Percentiles rank a stretch among this genome's conserved stretches.
These are phyloP conservation scores for Neocucurbitaria cava DNA, from an alignment of 2,329 filamentous ascomycete species.

Conservation along the genomic window DNA sequence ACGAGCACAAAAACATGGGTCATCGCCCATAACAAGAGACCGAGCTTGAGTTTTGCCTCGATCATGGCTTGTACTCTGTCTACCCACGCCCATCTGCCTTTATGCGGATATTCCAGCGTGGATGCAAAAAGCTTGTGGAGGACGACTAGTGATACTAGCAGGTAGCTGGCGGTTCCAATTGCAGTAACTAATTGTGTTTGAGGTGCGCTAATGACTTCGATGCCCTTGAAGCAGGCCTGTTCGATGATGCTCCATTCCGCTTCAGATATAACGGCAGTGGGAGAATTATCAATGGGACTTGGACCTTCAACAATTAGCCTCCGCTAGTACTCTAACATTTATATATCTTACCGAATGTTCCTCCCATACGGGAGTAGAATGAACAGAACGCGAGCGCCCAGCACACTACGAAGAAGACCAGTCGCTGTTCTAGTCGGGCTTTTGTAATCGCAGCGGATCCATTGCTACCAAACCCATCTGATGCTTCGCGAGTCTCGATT, in stretches of 20 bases:
- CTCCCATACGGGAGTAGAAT: constrained; percentile 24
- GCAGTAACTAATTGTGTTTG: no score
- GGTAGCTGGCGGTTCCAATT: no score
- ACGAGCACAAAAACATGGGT: background rate
- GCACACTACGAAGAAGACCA: constrained; percentile 19
- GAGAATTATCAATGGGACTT: constrained; percentile 9
- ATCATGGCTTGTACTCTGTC: no score
- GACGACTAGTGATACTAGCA: constrained; percentile 11
- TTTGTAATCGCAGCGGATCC: background rate
- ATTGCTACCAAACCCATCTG: background rate
- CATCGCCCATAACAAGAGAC: background rate
- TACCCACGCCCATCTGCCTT: no score
- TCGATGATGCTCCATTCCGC: constrained; percentile 13
- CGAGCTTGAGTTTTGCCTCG: no score
- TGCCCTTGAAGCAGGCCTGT: constrained; percentile 12
- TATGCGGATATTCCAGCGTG: background rate
- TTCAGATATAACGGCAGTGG: constrained; percentile 8
- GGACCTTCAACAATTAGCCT: constrained; percentile 1
- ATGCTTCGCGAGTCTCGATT: no score
- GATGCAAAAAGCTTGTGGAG: constrained; percentile 8
- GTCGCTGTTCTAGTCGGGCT: constrained; percentile 11
- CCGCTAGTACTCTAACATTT: no score
- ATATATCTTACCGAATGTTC: constrained; percentile 20
- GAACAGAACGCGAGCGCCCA: constrained; percentile 25
- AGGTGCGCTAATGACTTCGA: no score